Conservation (phyloP, 1,284 basidiomycete species). For the Lentinus polychrous region DNA sequence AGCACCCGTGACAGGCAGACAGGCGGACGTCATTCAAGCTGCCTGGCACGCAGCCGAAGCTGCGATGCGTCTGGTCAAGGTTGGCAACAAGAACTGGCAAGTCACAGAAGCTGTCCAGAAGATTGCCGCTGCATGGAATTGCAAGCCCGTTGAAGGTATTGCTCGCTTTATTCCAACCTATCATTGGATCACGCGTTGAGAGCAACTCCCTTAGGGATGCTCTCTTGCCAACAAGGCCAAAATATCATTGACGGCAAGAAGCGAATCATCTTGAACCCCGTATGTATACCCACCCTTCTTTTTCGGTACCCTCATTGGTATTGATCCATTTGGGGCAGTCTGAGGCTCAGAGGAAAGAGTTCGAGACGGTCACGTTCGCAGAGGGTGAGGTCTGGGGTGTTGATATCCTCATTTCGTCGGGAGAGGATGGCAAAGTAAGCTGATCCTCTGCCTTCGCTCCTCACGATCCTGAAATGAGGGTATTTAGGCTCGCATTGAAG, state of each 20-base stretch:
- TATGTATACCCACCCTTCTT: conserved; percentile 9
- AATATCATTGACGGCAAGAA: conserved; percentile 98
- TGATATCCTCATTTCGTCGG: conserved; percentile 87
- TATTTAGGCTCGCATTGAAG: conserved; percentile 73
- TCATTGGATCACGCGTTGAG: background rate
- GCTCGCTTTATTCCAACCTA: background rate
- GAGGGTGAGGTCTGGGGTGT: conserved; percentile 97
- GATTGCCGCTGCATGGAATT: conserved; percentile 67
- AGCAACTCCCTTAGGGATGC: conserved; percentile 56
- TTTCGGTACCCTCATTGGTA: background rate
- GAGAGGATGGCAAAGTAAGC: conserved; percentile 80
- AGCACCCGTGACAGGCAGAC: conserved; percentile 75
- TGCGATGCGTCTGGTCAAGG: conserved; percentile 82
- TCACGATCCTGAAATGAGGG: background rate
- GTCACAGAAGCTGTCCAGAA: conserved; percentile 85
- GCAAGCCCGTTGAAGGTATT: conserved; percentile 84
- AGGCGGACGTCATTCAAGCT: conserved; percentile 89
- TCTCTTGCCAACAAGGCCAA: conserved; percentile 87
- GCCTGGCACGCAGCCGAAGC: conserved; percentile 91
- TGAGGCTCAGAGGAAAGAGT: conserved; percentile 77
- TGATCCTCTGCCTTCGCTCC: background rate
- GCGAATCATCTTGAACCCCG: conserved; percentile 86
- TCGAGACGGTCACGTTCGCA: conserved; percentile 79
- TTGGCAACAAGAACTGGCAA: conserved; percentile 91
- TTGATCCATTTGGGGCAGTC: conserved; percentile 22